These are phyloP conservation scores for Cytospora schulzeri DNA, from an alignment of 2,329 filamentous ascomycete species.

Conservation along the genomic window DNA sequence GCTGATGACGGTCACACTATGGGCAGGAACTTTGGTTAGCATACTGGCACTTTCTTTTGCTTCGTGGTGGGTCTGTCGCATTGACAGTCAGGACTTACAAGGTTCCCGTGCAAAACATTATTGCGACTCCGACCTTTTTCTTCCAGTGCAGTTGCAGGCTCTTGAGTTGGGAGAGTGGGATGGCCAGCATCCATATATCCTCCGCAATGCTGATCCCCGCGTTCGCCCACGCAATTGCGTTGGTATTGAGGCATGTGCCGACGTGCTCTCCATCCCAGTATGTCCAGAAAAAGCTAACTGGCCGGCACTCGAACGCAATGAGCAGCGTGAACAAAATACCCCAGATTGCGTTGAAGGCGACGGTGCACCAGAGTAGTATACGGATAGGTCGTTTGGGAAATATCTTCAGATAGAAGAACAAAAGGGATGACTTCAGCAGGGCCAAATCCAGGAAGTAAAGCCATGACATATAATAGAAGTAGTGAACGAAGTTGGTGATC, in stretches of 20 bases:
- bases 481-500: constrained; percentile 35
- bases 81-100: constrained; percentile 33
- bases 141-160: constrained; percentile 46
- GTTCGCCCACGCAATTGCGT: constrained; percentile 52
- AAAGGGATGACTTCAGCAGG: constrained; percentile 24
- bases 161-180: constrained; percentile 48
- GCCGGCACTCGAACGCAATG: constrained; percentile 53
- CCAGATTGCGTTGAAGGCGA: constrained; percentile 23
- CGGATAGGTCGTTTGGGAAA: constrained; percentile 22
- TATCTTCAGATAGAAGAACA: constrained; percentile 29
- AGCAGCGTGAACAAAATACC: constrained; percentile 46
- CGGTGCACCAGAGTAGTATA: constrained; percentile 20
- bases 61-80: no score
- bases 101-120: constrained; percentile 52
- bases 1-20: constrained; percentile 39
- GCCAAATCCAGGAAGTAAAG: constrained; percentile 26
- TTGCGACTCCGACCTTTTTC: constrained; percentile 46
- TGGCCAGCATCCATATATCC: constrained; percentile 44
- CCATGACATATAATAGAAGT: constrained; percentile 46
- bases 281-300: constrained; percentile 55
- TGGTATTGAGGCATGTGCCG: constrained; percentile 53
- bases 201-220: constrained; percentile 49
- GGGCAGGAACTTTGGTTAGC: neutral
- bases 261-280: constrained; percentile 51
- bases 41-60: no score